Evolutionary conservation across 306 rosid species (phyloP).

Genomic region (Amphicarpaea edgeworthii): DNA sequence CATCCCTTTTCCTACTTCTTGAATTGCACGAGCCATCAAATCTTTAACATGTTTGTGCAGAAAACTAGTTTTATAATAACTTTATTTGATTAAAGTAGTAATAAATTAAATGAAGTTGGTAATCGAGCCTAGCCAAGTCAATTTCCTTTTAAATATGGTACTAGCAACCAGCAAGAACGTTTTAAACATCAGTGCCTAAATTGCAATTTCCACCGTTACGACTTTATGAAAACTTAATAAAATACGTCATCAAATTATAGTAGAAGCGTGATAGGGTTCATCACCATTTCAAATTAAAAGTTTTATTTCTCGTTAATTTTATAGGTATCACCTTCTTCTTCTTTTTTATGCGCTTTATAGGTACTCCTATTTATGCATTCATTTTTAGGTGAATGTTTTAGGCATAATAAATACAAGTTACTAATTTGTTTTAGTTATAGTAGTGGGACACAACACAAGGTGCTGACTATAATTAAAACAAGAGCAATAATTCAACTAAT

Average conservation of each 20-base stretch:
- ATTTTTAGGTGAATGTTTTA: not conserved
- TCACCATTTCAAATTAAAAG: not conserved
- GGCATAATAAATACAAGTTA: slow-evolving; percentile 6
- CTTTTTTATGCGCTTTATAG: no score
- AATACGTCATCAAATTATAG: not conserved
- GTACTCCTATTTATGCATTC: not conserved
- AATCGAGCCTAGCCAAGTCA: slow-evolving; percentile 16
- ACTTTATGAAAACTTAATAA: not conserved
- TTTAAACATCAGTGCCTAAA: not conserved
- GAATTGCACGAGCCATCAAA: slow-evolving; percentile 8
- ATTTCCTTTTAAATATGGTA: slow-evolving; percentile 8
- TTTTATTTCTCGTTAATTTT: not conserved
- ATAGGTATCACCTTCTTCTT: no score
- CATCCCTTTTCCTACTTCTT: not conserved
- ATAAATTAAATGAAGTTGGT: not conserved
- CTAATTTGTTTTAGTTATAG: not conserved
- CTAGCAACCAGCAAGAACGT: slow-evolving; percentile 5
- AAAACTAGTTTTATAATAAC: no score
- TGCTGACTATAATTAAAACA: no score
- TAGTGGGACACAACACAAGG: not conserved
- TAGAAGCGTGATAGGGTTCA: slow-evolving; percentile 5
- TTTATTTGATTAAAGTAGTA: slow-evolving; percentile 11
- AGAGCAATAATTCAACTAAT: not conserved
- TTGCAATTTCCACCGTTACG: slow-evolving; percentile 22
- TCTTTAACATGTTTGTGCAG: not conserved